Evolutionary conservation across 768 basidiomycete genomes (phyloP).

Genomic region (Pleurotus ostreatus): DNA sequence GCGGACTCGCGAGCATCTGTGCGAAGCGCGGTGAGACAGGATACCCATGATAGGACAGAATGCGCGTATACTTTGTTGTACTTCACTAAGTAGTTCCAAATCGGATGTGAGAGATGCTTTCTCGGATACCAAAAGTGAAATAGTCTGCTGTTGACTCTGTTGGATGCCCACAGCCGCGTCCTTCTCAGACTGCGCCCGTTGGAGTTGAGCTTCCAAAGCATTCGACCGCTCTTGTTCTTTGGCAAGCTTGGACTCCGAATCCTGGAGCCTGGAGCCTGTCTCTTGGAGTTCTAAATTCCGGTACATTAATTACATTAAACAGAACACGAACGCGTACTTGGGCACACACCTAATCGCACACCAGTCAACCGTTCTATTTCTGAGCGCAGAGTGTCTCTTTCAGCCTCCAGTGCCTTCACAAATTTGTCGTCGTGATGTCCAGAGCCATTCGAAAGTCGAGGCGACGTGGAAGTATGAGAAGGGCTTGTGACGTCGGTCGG

Average conservation of each 20-base stretch:
- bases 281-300: background rate
- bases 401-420: slow-evolving; percentile 16
- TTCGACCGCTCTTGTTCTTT: slow-evolving; percentile 27
- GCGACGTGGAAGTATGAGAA: background rate
- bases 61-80: slow-evolving; percentile 51
- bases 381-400: slow-evolving; percentile 21
- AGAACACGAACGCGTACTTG: background rate
- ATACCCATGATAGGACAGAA: slow-evolving; percentile 4
- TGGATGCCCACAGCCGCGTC: slow-evolving; percentile 21
- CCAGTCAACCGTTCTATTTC: slow-evolving; percentile 27
- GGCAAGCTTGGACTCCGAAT: slow-evolving; percentile 28
- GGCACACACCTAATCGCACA: slow-evolving; percentile 24
- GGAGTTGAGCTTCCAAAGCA: slow-evolving; percentile 25
- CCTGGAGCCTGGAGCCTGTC: slow-evolving; percentile 13
- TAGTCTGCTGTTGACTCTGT: slow-evolving; percentile 67
- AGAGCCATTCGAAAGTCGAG: background rate
- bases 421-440: slow-evolving; percentile 11
- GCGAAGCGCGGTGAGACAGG: no score
- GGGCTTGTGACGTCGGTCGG: slow-evolving; percentile 6
- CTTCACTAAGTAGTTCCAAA: slow-evolving; percentile 51
- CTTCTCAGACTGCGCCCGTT: slow-evolving; percentile 26
- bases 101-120: slow-evolving; percentile 59
- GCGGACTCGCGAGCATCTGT: slow-evolving; percentile 44
- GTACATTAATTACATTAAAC: no score
- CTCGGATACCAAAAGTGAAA: slow-evolving; percentile 73